Conservation (phyloP, 805 yeast genomes). For the Pichia paraexigua region DNA sequence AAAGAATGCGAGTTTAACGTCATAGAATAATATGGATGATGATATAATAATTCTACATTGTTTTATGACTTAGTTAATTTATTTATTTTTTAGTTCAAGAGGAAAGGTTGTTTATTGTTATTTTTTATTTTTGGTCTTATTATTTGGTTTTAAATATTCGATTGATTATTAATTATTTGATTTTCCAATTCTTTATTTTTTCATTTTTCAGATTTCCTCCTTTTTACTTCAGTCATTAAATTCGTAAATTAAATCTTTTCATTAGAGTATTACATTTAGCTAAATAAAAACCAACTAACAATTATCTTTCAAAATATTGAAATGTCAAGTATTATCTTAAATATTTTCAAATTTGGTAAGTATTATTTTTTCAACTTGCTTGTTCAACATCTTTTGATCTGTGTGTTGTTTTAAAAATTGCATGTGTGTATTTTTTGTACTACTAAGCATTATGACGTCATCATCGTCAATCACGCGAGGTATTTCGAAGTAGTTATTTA, state of each 20-base stretch:
- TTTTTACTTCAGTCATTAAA: background rate
- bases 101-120: background rate
- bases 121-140: too few species aligned
- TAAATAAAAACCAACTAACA: too few species aligned
- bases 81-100: too few species aligned
- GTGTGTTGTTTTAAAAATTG: background rate
- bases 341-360: constrained; percentile 6
- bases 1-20: too few species aligned
- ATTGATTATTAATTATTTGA: background rate
- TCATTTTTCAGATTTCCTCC: background rate
- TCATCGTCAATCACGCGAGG: too few species aligned
- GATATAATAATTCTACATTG: background rate
- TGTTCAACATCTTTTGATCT: background rate
- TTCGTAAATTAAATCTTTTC: background rate
- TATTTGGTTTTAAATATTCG: background rate
- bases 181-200: too few species aligned
- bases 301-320: background rate
- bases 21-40: background rate
- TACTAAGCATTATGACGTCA: too few species aligned
- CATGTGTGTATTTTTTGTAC: background rate
- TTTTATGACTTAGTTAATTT: too few species aligned
- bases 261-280: too few species aligned
- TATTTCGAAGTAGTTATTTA: too few species aligned
- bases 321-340: background rate
- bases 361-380: background rate